Evolutionary conservation across 257 asterid species (phyloP).

Genomic region (Gardenia jasminoides): DNA sequence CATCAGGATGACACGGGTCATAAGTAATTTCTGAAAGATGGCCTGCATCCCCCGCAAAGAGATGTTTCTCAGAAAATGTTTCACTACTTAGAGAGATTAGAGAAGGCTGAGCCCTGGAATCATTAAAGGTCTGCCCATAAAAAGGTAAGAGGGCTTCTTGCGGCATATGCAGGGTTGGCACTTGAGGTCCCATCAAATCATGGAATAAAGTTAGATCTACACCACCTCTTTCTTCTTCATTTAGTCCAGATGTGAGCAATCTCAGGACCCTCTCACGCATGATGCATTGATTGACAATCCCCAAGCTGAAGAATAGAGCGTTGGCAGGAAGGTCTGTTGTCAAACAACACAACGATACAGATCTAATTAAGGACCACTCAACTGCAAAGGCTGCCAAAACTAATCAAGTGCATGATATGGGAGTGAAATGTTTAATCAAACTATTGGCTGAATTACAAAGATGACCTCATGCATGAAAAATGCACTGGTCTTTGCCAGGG

Average conservation of each 20-base stretch:
- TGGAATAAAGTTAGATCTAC: slow-evolving; percentile 39
- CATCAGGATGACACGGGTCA: slow-evolving; percentile 23
- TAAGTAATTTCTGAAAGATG: slow-evolving; percentile 25
- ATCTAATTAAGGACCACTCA: slow-evolving; percentile 12
- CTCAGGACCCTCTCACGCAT: slow-evolving; percentile 58
- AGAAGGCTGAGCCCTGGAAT: slow-evolving; percentile 34
- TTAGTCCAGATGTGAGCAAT: slow-evolving; percentile 54
- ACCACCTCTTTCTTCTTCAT: slow-evolving; percentile 42
- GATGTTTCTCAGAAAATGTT: slow-evolving; percentile 43
- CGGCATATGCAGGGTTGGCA: slow-evolving; percentile 29
- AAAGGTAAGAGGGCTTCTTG: slow-evolving; percentile 35
- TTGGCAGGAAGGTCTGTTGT: slow-evolving; percentile 44
- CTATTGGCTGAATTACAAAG: background rate
- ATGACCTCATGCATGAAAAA: background rate
- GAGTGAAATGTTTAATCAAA: background rate
- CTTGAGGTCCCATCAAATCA: slow-evolving; percentile 49
- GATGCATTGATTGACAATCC: slow-evolving; percentile 57
- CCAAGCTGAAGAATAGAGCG: slow-evolving; percentile 45
- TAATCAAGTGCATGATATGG: slow-evolving; percentile 6
- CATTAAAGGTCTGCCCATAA: slow-evolving; percentile 24
- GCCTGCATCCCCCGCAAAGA: slow-evolving; percentile 33
- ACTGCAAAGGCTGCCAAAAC: background rate
- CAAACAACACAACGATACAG: slow-evolving; percentile 15
- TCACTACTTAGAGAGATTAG: slow-evolving; percentile 57
- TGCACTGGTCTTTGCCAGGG: background rate